Evolutionary conservation across 169 alveolate genomes (phyloP).

Genomic region (Ophryocystis elektroscirrha): DNA sequence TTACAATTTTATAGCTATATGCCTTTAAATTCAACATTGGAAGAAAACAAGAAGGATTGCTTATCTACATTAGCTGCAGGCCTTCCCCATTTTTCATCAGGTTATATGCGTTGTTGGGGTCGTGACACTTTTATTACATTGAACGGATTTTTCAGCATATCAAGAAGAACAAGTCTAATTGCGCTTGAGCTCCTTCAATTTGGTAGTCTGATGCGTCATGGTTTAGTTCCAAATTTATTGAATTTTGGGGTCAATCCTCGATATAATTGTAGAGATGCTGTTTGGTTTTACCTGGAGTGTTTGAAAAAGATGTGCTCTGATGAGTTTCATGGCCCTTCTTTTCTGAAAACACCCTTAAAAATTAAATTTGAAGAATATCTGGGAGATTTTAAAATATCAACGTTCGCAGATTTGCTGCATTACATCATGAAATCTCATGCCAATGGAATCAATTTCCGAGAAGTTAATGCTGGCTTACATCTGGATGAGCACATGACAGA

Average conservation of each 20-base stretch:
- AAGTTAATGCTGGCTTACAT: constrained; percentile 72
- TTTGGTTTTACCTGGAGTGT: constrained; percentile 66
- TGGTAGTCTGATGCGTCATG: constrained; percentile 64
- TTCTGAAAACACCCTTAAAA: constrained; percentile 27
- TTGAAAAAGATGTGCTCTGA: background rate
- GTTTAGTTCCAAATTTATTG: constrained; percentile 69
- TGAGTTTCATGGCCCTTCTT: constrained; percentile 21
- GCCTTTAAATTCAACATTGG: no score
- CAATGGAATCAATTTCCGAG: constrained; percentile 59
- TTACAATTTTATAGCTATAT: no score
- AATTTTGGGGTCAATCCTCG: constrained; percentile 67
- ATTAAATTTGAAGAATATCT: constrained; percentile 15
- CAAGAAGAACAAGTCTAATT: constrained; percentile 23
- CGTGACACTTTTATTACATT: constrained; percentile 77
- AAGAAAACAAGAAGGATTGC: no score
- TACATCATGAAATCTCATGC: constrained; percentile 8
- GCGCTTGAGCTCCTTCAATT: constrained; percentile 47
- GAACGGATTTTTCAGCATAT: constrained; percentile 35
- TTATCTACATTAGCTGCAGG: no score
- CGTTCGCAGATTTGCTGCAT: constrained; percentile 4
- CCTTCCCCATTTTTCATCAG: constrained; percentile 69
- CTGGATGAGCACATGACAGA: constrained; percentile 58
- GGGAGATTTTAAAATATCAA: background rate
- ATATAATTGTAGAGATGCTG: constrained; percentile 79
- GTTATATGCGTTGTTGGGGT: constrained; percentile 77